phyloP scores from a whole-genome alignment of 768 basidiomycete genomes.

The Trametopsis cervina region DNA sequence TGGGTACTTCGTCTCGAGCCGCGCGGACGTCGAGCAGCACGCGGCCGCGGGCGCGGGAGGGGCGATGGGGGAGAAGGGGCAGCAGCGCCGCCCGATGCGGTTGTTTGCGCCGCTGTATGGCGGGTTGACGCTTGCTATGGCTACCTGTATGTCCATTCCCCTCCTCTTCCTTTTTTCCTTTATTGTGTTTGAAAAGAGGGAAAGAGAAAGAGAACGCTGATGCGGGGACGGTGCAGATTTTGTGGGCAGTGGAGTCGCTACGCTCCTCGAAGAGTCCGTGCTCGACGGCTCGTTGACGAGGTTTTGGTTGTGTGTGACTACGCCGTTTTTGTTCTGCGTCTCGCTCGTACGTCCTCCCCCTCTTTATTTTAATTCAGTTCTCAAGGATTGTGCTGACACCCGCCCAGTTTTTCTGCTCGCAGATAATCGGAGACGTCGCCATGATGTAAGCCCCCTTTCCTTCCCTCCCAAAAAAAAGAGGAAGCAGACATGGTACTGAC shows the following conservation, averaged over 20 bases:
- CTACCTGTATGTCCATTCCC: constrained; percentile 44
- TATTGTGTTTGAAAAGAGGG: neutral
- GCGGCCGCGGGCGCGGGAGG: no score
- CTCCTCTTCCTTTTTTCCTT: neutral
- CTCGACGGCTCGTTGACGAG: constrained; percentile 58
- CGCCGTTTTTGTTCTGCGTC: constrained; percentile 71
- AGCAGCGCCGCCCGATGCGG: constrained; percentile 31
- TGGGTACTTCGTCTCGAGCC: constrained; percentile 22
- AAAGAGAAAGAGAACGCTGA: neutral
- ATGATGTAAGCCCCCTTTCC: constrained; percentile 45
- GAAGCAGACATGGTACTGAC: no score
- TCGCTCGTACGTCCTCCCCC: constrained; percentile 47
- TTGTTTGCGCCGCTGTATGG: constrained; percentile 69
- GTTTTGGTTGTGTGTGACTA: constrained; percentile 58
- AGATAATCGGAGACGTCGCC: constrained; percentile 56
- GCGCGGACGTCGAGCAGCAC: constrained; percentile 47
- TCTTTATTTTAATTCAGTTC: neutral
- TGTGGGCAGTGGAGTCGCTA: constrained; percentile 50
- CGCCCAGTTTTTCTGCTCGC: constrained; percentile 64
- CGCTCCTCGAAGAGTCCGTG: constrained; percentile 58
- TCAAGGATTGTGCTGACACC: constrained; percentile 2
- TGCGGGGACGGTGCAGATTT: constrained; percentile 41
- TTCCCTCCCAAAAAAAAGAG: no score
- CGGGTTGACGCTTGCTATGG: constrained; percentile 61
- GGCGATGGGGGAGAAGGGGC: no score